Conservation (phyloP, 768 basidiomycete species). For the Antrodiella citrinella region DNA sequence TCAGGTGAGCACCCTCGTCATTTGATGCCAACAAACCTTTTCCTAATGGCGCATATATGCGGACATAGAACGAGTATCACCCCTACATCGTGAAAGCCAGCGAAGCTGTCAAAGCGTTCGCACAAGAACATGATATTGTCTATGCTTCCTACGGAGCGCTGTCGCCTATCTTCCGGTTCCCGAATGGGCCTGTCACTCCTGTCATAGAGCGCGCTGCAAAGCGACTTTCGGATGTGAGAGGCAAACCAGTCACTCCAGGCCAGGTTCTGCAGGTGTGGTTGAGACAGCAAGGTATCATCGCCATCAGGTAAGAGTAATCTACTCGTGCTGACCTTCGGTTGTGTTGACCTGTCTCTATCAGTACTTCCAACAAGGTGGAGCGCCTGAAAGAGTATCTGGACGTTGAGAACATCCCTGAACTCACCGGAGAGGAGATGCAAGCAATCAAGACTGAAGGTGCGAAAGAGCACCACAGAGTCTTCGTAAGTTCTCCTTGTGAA, state of each 20-base stretch:
- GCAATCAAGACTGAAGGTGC: constrained; percentile 22
- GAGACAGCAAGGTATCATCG: constrained; percentile 21
- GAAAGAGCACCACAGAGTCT: constrained; percentile 21
- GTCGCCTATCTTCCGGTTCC: constrained; percentile 26
- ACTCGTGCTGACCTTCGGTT: too few relatives aligned
- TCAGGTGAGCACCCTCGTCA: constrained; percentile 27
- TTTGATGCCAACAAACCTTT: not conserved
- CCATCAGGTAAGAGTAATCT: constrained; percentile 26
- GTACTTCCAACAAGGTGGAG: constrained; percentile 33
- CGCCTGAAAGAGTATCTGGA: constrained; percentile 42
- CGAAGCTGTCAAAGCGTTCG: constrained; percentile 26
- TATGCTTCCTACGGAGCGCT: constrained; percentile 34
- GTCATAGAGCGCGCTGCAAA: constrained; percentile 26
- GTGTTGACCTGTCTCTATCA: constrained; percentile 13
- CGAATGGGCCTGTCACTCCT: constrained; percentile 32
- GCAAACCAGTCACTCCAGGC: constrained; percentile 19
- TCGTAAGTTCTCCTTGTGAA: constrained; percentile 16
- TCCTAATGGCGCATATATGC: too few relatives aligned
- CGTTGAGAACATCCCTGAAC: constrained; percentile 30
- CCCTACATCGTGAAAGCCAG: constrained; percentile 42
- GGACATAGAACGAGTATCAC: constrained; percentile 45
- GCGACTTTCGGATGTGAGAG: constrained; percentile 15
- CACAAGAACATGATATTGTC: constrained; percentile 29
- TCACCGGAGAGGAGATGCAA: constrained; percentile 21
- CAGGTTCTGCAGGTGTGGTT: constrained; percentile 27